Evolutionary conservation across 2,329 filamentous ascomycete species (phyloP).

Genomic region (Aspergillus ustus): DNA sequence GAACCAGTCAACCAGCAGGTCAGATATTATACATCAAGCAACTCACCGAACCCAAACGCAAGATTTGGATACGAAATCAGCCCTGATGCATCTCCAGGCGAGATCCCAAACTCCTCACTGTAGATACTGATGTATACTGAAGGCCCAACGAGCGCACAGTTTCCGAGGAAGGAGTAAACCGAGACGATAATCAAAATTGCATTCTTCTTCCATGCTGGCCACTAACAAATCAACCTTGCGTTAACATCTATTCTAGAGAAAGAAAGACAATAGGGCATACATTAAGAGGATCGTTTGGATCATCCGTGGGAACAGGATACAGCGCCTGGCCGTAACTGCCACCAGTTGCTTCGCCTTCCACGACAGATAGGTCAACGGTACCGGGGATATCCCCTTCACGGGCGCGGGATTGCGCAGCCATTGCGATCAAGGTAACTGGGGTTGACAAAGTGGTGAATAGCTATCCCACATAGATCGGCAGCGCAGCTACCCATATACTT

Average conservation of each 20-base stretch:
- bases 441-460: background rate
- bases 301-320: constrained; percentile 64
- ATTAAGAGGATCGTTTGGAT: constrained; percentile 65
- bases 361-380: constrained; percentile 58
- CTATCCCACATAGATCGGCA: background rate
- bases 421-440: background rate
- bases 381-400: constrained; percentile 62
- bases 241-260: background rate
- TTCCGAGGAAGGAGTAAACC: constrained; percentile 63
- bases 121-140: constrained; percentile 63
- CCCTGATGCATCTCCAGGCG: constrained; percentile 57
- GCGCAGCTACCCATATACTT: background rate
- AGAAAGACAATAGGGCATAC: constrained; percentile 30
- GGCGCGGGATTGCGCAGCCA: constrained; percentile 46
- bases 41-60: constrained; percentile 60
- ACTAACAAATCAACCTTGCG: constrained; percentile 39
- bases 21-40: background rate
- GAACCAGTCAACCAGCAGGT: background rate
- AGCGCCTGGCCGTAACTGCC: constrained; percentile 60
- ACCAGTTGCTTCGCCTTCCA: constrained; percentile 63
- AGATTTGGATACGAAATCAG: constrained; percentile 65
- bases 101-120: constrained; percentile 57
- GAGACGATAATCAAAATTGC: constrained; percentile 60
- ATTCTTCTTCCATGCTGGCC: constrained; percentile 61
- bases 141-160: constrained; percentile 60